phyloP scores from a whole-genome alignment of 805 yeast genomes.

The Millerozyma acaciae region DNA sequence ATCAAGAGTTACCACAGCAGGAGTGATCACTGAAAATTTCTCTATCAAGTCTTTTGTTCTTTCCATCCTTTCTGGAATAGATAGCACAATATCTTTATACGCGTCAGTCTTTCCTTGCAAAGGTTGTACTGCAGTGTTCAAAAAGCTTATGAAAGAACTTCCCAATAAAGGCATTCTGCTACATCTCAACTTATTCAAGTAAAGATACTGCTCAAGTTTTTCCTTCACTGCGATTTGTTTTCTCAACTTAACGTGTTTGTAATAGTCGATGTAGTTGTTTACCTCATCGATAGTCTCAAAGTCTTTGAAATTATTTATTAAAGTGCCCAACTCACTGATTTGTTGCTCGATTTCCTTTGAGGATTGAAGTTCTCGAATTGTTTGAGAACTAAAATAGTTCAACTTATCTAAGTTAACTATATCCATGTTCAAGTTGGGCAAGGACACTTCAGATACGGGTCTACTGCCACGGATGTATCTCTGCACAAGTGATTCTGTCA shows the following conservation, averaged over 20 bases:
- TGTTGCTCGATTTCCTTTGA: slow-evolving; percentile 42
- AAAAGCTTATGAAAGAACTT: slow-evolving; percentile 43
- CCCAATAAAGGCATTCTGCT: slow-evolving; percentile 67
- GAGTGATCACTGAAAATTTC: slow-evolving; percentile 82
- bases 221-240: slow-evolving; percentile 52
- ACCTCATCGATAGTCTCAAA: slow-evolving; percentile 22
- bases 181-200: slow-evolving; percentile 65
- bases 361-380: slow-evolving; percentile 45
- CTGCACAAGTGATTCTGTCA: slow-evolving; percentile 34
- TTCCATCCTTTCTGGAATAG: slow-evolving; percentile 25
- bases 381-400: slow-evolving; percentile 45
- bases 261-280: slow-evolving; percentile 51
- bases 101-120: slow-evolving; percentile 10
- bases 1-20: slow-evolving; percentile 76
- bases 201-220: slow-evolving; percentile 51
- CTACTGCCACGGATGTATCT: slow-evolving; percentile 18
- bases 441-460: slow-evolving; percentile 31
- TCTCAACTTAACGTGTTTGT: slow-evolving; percentile 49
- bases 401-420: slow-evolving; percentile 45
- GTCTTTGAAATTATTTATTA: slow-evolving; percentile 19
- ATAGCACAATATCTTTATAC: slow-evolving; percentile 17
- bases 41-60: slow-evolving; percentile 53
- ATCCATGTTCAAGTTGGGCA: slow-evolving; percentile 58
- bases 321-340: slow-evolving; percentile 37
- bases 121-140: slow-evolving; percentile 17